Evolutionary conservation across 2,329 filamentous ascomycete species (phyloP).

Genomic region (Shiraia sp.): DNA sequence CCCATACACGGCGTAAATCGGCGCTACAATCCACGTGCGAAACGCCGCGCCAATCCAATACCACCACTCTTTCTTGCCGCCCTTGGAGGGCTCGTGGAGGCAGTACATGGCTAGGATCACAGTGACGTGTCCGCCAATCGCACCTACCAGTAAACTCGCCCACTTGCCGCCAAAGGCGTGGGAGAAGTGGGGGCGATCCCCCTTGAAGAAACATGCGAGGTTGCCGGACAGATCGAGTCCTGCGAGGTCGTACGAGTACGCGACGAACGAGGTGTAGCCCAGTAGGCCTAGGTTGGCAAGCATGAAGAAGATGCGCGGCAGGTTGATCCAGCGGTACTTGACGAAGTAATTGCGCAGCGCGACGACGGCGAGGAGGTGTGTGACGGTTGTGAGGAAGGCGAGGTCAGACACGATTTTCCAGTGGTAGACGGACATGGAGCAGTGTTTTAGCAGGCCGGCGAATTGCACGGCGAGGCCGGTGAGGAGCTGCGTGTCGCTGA

Average conservation of each 20-base stretch:
- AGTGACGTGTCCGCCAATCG: slow-evolving; percentile 33
- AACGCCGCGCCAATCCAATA: slow-evolving; percentile 28
- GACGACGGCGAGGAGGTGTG: slow-evolving; percentile 34
- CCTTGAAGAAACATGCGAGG: slow-evolving; percentile 34
- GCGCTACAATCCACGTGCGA: slow-evolving; percentile 37
- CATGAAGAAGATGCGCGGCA: slow-evolving; percentile 40
- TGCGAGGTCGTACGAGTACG: slow-evolving; percentile 33
- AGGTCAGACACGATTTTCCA: slow-evolving; percentile 35
- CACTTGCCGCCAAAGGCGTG: slow-evolving; percentile 33
- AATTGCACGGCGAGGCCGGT: slow-evolving; percentile 39
- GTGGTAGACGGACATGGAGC: slow-evolving; percentile 36
- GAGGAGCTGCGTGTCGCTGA: slow-evolving; percentile 37
- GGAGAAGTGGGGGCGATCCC: slow-evolving; percentile 20
- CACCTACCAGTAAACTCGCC: slow-evolving; percentile 32
- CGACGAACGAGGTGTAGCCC: slow-evolving; percentile 35
- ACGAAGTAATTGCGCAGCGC: slow-evolving; percentile 37
- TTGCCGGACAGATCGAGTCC: slow-evolving; percentile 22
- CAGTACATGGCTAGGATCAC: slow-evolving; percentile 39
- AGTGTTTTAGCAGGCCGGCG: slow-evolving; percentile 36
- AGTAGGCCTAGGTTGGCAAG: slow-evolving; percentile 31
- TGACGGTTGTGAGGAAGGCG: slow-evolving; percentile 36
- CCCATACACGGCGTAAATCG: slow-evolving; percentile 34
- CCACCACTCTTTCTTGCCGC: slow-evolving; percentile 17
- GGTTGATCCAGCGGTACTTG: slow-evolving; percentile 35
- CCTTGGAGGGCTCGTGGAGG: slow-evolving; percentile 13